Evolutionary conservation across 768 basidiomycete species (phyloP).

Genomic region (Kwoniella mangroviensis): DNA sequence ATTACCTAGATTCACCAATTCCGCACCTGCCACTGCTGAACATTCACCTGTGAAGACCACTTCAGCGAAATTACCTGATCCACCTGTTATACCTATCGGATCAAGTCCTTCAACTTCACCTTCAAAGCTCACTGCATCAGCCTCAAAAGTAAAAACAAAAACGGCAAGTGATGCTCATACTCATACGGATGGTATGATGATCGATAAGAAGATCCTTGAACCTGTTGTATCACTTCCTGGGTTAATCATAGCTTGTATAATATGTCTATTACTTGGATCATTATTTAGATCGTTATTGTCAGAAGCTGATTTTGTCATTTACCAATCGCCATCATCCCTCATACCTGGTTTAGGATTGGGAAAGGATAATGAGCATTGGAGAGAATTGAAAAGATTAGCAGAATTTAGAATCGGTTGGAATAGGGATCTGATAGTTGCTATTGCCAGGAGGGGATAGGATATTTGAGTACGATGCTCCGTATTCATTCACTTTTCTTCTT

Average conservation of each 20-base stretch:
- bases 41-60: slow-evolving; percentile 25
- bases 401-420: slow-evolving; percentile 80
- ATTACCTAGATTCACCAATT: slow-evolving; percentile 26
- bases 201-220: slow-evolving; percentile 1
- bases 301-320: slow-evolving; percentile 88
- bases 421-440: slow-evolving; percentile 86
- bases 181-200: background rate
- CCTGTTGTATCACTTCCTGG: slow-evolving; percentile 60
- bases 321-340: slow-evolving; percentile 47
- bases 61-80: slow-evolving; percentile 5
- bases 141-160: no score
- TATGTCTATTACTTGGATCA: slow-evolving; percentile 90
- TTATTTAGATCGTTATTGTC: slow-evolving; percentile 83
- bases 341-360: no score
- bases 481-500: no score
- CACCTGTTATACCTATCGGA: background rate
- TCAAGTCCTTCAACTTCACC: background rate
- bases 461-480: no score
- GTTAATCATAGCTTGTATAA: slow-evolving; percentile 76
- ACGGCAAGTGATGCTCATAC: background rate
- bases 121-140: background rate
- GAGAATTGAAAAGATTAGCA: slow-evolving; percentile 79
- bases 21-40: slow-evolving; percentile 16
- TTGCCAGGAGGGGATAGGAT: slow-evolving; percentile 64
- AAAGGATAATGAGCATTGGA: slow-evolving; percentile 67